Evolutionary conservation across 2,329 filamentous ascomycete species (phyloP).

Genomic region (Colletotrichum tabaci): DNA sequence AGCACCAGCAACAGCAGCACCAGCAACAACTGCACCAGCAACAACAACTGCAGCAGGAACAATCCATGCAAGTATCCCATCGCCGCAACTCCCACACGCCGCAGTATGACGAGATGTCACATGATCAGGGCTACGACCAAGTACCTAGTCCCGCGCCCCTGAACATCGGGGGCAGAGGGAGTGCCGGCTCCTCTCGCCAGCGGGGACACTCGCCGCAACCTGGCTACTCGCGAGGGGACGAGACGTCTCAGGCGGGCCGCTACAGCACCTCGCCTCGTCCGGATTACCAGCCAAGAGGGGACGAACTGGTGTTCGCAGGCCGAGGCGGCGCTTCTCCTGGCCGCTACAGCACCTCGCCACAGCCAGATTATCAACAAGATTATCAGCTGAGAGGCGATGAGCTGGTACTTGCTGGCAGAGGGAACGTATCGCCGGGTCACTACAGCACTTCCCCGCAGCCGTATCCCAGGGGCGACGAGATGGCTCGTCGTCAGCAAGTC

Average conservation of each 20-base stretch:
- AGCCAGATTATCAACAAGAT: slow-evolving; percentile 38
- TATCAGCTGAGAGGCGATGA: slow-evolving; percentile 39
- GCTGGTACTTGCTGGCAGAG: slow-evolving; percentile 52
- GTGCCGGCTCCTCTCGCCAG: slow-evolving; percentile 43
- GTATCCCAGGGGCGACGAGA: slow-evolving; percentile 33
- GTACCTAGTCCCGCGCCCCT: slow-evolving; percentile 61
- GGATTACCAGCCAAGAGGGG: slow-evolving; percentile 33
- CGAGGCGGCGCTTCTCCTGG: slow-evolving; percentile 51
- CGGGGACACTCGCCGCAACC: slow-evolving; percentile 33
- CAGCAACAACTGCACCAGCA: slow-evolving; percentile 8
- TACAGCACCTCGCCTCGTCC: slow-evolving; percentile 48
- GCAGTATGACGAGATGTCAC: slow-evolving; percentile 55
- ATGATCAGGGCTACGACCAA: slow-evolving; percentile 52
- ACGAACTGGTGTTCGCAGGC: slow-evolving; percentile 50
- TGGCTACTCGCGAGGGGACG: slow-evolving; percentile 22
- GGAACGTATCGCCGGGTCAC: slow-evolving; percentile 50
- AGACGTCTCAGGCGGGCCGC: slow-evolving; percentile 43
- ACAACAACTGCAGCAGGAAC: slow-evolving; percentile 5
- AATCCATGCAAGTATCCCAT: slow-evolving; percentile 21
- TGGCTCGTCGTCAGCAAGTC: slow-evolving; percentile 39
- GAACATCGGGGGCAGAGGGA: slow-evolving; percentile 56
- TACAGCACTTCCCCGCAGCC: slow-evolving; percentile 48
- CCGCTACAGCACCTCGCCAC: slow-evolving; percentile 49
- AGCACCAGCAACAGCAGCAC: neutral
- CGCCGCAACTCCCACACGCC: slow-evolving; percentile 29